These are phyloP conservation scores for Penicillium coprophilum DNA, from an alignment of 495 filamentous ascomycete genomes.

Conservation along the genomic window DNA sequence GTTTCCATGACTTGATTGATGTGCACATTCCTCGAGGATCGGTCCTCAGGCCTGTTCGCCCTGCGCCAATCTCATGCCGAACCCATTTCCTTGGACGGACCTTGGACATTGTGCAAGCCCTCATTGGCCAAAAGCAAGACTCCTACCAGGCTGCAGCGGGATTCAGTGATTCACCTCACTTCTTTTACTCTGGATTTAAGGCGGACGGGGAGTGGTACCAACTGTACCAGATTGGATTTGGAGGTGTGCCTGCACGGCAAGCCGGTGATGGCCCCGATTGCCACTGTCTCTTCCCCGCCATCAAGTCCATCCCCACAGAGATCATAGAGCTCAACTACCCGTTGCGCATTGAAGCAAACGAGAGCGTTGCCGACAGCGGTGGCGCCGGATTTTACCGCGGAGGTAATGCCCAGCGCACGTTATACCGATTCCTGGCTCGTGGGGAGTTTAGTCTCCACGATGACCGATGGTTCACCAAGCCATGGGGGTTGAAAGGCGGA, in stretches of 20 bases:
- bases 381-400: constrained; percentile 49
- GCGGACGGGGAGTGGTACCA: constrained; percentile 52
- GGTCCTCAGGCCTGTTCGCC: constrained; percentile 49
- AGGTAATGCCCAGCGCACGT: constrained; percentile 49
- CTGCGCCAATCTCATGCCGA: constrained; percentile 49
- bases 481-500: constrained; percentile 50
- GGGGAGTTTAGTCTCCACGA: constrained; percentile 52
- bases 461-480: constrained; percentile 53
- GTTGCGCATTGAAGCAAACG: constrained; percentile 49
- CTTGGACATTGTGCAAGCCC: constrained; percentile 50
- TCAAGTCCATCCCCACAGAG: constrained; percentile 53
- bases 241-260: constrained; percentile 48
- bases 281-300: constrained; percentile 52
- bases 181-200: constrained; percentile 53
- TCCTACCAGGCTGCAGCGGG: constrained; percentile 50
- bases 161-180: constrained; percentile 51
- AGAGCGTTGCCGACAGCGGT: constrained; percentile 50
- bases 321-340: constrained; percentile 52
- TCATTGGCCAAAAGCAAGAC: constrained; percentile 48
- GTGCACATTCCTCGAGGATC: constrained; percentile 46
- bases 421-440: constrained; percentile 47
- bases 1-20: constrained; percentile 52
- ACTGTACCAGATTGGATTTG: constrained; percentile 54
- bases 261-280: constrained; percentile 52
- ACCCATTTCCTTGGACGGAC: constrained; percentile 49